Evolutionary conservation across 768 basidiomycete genomes (phyloP).

Genomic region (Russula foetens): DNA sequence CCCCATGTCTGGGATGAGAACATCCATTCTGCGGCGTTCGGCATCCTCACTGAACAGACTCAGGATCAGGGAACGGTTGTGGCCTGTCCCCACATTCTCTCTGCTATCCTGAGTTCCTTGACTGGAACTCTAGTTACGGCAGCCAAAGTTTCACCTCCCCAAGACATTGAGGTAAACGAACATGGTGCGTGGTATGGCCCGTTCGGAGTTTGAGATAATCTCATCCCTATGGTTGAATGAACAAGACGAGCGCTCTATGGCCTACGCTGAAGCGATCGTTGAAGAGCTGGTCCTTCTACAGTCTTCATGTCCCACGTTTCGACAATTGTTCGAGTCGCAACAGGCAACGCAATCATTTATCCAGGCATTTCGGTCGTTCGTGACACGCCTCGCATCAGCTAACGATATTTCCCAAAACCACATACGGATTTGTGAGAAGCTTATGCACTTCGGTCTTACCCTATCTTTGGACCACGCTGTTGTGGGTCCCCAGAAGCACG

Average conservation of each 20-base stretch:
- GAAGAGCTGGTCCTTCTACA: conserved; percentile 68
- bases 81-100: conserved; percentile 59
- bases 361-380: conserved; percentile 52
- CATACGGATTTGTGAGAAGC: conserved; percentile 56
- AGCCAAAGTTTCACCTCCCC: not conserved
- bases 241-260: conserved; percentile 7
- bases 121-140: conserved; percentile 40
- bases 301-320: conserved; percentile 53
- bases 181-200: conserved; percentile 6
- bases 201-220: not conserved
- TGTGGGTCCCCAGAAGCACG: conserved; percentile 58
- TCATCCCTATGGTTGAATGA: not conserved
- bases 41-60: conserved; percentile 45
- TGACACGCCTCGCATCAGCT: conserved; percentile 33
- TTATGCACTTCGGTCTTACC: conserved; percentile 60
- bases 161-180: conserved; percentile 22
- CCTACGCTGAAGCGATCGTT: conserved; percentile 46
- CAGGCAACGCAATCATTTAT: conserved; percentile 61
- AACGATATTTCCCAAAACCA: conserved; percentile 35
- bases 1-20: conserved; percentile 58
- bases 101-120: conserved; percentile 63
- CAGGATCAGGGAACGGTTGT: conserved; percentile 34
- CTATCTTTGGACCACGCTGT: conserved; percentile 59
- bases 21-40: conserved; percentile 62
- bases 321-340: conserved; percentile 65